Conservation (phyloP, 805 yeast genomes). For the Starmera caribaea region DNA sequence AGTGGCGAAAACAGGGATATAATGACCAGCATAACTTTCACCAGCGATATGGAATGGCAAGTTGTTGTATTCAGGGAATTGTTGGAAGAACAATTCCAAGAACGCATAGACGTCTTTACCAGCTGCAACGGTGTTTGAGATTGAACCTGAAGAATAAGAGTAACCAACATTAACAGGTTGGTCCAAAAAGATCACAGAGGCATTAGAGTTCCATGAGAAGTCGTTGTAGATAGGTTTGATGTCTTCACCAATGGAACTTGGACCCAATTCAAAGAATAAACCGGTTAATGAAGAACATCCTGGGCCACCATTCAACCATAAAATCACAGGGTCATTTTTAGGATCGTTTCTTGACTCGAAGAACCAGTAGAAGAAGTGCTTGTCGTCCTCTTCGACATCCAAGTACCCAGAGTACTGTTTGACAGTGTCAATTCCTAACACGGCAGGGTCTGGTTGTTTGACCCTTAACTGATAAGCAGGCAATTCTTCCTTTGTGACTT, state of each 20-base stretch:
- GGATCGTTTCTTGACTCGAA: constrained; percentile 89
- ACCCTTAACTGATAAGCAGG: constrained; percentile 52
- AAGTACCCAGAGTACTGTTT: constrained; percentile 81
- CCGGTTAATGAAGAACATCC: constrained; percentile 90
- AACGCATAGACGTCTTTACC: constrained; percentile 77
- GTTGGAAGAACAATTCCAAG: constrained; percentile 67
- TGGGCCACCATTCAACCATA: constrained; percentile 95
- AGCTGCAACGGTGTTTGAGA: constrained; percentile 70
- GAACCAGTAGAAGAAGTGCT: constrained; percentile 79
- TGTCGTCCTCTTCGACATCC: constrained; percentile 74
- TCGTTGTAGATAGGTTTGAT: constrained; percentile 63
- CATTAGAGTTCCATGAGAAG: constrained; percentile 76
- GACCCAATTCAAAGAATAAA: constrained; percentile 79
- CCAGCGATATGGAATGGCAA: constrained; percentile 82
- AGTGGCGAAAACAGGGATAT: constrained; percentile 81
- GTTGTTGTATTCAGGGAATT: constrained; percentile 47
- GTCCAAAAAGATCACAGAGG: constrained; percentile 78
- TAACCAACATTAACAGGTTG: constrained; percentile 86
- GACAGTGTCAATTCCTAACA: constrained; percentile 70
- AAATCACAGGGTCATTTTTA: constrained; percentile 69
- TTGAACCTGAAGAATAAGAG: constrained; percentile 54
- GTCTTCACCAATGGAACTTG: constrained; percentile 55
- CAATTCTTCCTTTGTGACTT: constrained; percentile 27
- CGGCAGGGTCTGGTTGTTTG: constrained; percentile 44
- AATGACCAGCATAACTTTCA: constrained; percentile 91